Conservation (phyloP, 2,329 filamentous ascomycete species). For the Lomentospora prolificans region DNA sequence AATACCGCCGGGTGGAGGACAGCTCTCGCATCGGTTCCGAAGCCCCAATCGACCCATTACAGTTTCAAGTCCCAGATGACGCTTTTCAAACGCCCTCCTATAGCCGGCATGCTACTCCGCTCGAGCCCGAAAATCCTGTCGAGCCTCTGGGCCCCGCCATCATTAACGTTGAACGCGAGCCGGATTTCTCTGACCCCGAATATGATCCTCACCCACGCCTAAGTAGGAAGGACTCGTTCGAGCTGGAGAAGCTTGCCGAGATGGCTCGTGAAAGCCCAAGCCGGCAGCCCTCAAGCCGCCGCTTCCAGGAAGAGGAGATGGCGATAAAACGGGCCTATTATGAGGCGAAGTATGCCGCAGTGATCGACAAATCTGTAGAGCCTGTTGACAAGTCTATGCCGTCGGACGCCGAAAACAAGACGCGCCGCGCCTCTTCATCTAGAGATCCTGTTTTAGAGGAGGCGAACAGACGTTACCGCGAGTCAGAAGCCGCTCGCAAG, state of each 20-base stretch:
- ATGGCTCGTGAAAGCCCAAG: constrained; percentile 15
- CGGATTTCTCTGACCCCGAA: constrained; percentile 31
- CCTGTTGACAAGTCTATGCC: constrained; percentile 24
- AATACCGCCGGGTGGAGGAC: constrained; percentile 19
- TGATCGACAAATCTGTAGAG: constrained; percentile 28
- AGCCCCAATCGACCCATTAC: constrained; percentile 44
- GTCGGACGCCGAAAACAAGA: constrained; percentile 34
- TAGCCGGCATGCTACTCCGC: constrained; percentile 31
- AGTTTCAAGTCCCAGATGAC: constrained; percentile 45
- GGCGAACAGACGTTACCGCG: constrained; percentile 48
- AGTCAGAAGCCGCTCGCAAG: constrained; percentile 42
- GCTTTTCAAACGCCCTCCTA: constrained; percentile 36
- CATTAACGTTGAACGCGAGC: constrained; percentile 44
- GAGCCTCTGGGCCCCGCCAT: constrained; percentile 17
- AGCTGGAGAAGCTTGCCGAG: constrained; percentile 27
- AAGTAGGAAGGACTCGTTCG: constrained; percentile 41
- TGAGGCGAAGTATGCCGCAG: constrained; percentile 36
- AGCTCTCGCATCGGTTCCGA: constrained; percentile 16
- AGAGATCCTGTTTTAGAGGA: constrained; percentile 43
- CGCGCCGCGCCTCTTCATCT: constrained; percentile 20
- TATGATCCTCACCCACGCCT: constrained; percentile 25
- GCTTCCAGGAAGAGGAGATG: constrained; percentile 28
- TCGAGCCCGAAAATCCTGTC: constrained; percentile 13
- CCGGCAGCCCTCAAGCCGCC: constrained; percentile 14
- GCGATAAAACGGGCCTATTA: constrained; percentile 34